These are phyloP conservation scores for Puccinia polysora DNA, from an alignment of 1,284 basidiomycete genomes.

Conservation along the genomic window DNA sequence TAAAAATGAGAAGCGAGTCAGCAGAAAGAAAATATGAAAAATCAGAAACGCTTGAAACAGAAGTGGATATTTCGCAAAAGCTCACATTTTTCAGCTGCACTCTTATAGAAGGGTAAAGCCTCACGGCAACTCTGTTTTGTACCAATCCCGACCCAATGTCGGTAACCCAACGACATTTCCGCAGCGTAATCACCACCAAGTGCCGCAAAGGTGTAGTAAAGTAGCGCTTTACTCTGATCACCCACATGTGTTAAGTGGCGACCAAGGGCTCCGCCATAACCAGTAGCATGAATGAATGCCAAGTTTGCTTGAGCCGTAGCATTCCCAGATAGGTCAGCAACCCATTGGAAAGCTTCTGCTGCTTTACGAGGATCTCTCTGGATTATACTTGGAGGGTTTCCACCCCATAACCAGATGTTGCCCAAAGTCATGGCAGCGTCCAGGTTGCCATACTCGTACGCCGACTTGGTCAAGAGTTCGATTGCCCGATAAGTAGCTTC, in stretches of 20 bases:
- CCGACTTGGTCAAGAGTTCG: constrained; percentile 66
- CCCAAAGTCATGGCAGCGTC: constrained; percentile 71
- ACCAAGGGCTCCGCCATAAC: constrained; percentile 62
- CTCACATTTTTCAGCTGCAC: constrained; percentile 73
- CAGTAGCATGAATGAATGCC: constrained; percentile 81
- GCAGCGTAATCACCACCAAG: constrained; percentile 78
- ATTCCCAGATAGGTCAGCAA: constrained; percentile 67
- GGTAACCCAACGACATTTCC: constrained; percentile 86
- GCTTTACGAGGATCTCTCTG: constrained; percentile 60
- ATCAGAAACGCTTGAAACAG: constrained; percentile 47
- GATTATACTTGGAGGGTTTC: constrained; percentile 42
- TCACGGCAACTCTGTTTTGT: constrained; percentile 69
- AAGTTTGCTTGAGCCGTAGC: constrained; percentile 75
- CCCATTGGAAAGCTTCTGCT: constrained; percentile 61
- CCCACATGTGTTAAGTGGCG: constrained; percentile 58
- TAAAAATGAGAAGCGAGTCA: neutral
- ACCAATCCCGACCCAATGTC: constrained; percentile 93
- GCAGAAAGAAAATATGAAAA: constrained; percentile 16
- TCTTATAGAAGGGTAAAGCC: constrained; percentile 79
- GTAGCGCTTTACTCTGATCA: constrained; percentile 68
- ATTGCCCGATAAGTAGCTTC: constrained; percentile 56
- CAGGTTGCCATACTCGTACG: constrained; percentile 68
- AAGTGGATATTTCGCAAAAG: constrained; percentile 2
- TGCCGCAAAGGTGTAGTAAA: constrained; percentile 90
- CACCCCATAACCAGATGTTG: constrained; percentile 60